Percentiles rank a stretch among this genome's conserved stretches.
Evolutionary conservation across 2,329 filamentous ascomycete genomes (phyloP).

Genomic region (Diaporthe sp.): DNA sequence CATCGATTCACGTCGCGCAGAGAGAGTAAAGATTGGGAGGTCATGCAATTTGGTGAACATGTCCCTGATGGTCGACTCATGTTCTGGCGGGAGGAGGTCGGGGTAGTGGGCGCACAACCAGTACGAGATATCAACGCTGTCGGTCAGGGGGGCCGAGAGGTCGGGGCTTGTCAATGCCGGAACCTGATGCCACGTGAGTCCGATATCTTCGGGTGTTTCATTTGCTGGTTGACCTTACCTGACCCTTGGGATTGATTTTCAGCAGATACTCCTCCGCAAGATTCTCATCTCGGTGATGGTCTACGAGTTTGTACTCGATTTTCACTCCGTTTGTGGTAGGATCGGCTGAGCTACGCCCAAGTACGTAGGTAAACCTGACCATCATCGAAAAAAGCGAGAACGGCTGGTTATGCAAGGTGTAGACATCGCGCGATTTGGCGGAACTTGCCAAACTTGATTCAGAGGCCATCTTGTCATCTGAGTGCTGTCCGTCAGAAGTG

Average conservation of each 20-base stretch:
- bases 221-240: neutral
- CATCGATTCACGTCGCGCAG: neutral
- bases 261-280: conserved; percentile 6
- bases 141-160: neutral
- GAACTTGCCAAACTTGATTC: neutral
- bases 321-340: neutral
- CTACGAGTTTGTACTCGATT: neutral
- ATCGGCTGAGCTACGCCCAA: conserved; percentile 1
- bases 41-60: neutral
- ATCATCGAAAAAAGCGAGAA: conserved; percentile 14
- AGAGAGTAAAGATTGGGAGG: neutral
- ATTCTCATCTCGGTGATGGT: neutral
- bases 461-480: neutral
- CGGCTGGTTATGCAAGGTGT: neutral
- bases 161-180: neutral
- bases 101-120: conserved; percentile 14
- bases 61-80: neutral
- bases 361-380: neutral
- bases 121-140: conserved; percentile 9
- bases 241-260: conserved; percentile 13
- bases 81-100: neutral
- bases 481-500: neutral
- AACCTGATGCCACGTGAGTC: neutral
- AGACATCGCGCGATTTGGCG: neutral
- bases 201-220: neutral